A percentile compares a stretch with the other conserved stretches of the same genome.
phyloP scores from a whole-genome alignment of 352 stramenopile species.

The Thalassiosira mediterranea region DNA sequence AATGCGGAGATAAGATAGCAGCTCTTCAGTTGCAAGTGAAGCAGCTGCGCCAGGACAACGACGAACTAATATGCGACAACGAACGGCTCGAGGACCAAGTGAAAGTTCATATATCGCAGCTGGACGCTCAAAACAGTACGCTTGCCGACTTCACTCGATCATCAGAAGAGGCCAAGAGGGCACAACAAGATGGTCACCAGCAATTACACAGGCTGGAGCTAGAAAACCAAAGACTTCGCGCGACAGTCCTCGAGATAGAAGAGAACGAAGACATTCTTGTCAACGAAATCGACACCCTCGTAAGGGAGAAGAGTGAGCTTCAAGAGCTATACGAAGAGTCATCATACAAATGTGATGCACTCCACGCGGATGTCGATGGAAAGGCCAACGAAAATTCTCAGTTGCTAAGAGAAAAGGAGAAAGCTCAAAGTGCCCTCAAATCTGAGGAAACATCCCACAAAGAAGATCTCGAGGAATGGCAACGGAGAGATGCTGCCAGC shows the following conservation, averaged over 20 bases:
- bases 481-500: constrained; percentile 24
- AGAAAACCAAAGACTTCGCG: constrained; percentile 57
- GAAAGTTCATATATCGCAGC: constrained; percentile 35
- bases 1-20: constrained; percentile 22
- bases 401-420: constrained; percentile 52
- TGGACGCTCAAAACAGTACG: constrained; percentile 48
- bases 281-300: constrained; percentile 67
- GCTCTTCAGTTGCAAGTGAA: constrained; percentile 42
- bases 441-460: constrained; percentile 12
- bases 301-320: constrained; percentile 58
- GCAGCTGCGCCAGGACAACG: constrained; percentile 40
- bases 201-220: constrained; percentile 49
- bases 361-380: constrained; percentile 63
- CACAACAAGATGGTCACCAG: constrained; percentile 42
- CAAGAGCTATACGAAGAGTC: constrained; percentile 61
- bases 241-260: constrained; percentile 54
- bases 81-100: constrained; percentile 42
- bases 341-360: constrained; percentile 43
- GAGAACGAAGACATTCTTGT: constrained; percentile 64
- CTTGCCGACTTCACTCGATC: constrained; percentile 41
- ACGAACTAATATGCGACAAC: constrained; percentile 36
- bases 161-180: constrained; percentile 42
- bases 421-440: constrained; percentile 32
- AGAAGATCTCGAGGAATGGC: constrained; percentile 23
- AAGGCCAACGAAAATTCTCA: constrained; percentile 25